Conservation (phyloP, 2,329 filamentous ascomycete genomes). For the Ophiocordyceps camponoti-rufipedis region DNA sequence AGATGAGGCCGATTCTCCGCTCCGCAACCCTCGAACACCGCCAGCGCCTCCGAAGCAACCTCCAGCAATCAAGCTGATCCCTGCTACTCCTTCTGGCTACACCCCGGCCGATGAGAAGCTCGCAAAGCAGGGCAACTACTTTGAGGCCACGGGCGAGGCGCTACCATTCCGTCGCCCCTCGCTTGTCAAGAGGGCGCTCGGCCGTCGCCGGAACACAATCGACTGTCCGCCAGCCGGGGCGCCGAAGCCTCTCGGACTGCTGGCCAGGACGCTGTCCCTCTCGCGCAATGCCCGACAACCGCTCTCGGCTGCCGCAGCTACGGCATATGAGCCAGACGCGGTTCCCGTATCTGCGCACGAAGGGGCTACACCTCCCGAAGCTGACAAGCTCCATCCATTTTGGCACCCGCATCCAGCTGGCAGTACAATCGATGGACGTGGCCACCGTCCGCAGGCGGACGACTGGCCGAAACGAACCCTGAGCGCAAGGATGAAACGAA, state of each 20-base stretch:
- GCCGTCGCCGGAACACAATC: constrained; percentile 23
- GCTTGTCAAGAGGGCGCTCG: constrained; percentile 34
- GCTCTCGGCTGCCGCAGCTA: constrained; percentile 8
- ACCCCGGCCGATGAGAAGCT: constrained; percentile 36
- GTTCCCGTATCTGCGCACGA: constrained; percentile 20
- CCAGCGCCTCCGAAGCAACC: constrained; percentile 28
- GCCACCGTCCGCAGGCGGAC: constrained; percentile 29
- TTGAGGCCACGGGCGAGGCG: constrained; percentile 26
- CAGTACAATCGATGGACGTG: constrained; percentile 14
- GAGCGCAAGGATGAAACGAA: constrained; percentile 34
- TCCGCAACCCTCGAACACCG: constrained; percentile 42
- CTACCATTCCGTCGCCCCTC: constrained; percentile 26
- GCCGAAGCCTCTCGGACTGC: constrained; percentile 21
- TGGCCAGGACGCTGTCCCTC: constrained; percentile 35
- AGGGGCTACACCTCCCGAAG: constrained; percentile 29
- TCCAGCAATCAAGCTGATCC: constrained; percentile 37
- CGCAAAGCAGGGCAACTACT: constrained; percentile 33
- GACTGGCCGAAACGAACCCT: constrained; percentile 32
- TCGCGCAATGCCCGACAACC: constrained; percentile 20
- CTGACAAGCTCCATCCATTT: constrained; percentile 37
- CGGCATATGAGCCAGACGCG: constrained; percentile 10
- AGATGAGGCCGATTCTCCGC: constrained; percentile 40
- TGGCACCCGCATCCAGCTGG: constrained; percentile 37
- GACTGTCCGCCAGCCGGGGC: constrained; percentile 20
- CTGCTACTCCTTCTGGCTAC: constrained; percentile 41